Percentiles rank a stretch among this genome's conserved stretches.
phyloP scores from a whole-genome alignment of 75 land plant genomes.

The Pseudotsuga menziesii region DNA sequence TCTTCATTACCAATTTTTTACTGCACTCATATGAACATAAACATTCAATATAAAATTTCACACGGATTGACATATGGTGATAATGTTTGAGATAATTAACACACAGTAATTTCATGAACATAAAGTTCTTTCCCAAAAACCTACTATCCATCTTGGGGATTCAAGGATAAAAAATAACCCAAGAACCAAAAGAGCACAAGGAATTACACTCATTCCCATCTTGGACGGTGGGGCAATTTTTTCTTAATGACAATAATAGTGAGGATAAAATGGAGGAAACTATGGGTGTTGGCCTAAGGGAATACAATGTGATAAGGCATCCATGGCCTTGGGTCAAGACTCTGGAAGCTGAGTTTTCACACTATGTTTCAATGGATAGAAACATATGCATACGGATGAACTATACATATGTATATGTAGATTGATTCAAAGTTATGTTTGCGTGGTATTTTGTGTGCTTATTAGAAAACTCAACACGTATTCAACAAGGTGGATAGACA shows the following conservation, averaged over 20 bases:
- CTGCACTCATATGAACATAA: conserved; percentile 19
- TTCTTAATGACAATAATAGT: conserved; percentile 87
- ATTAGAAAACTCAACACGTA: too few species aligned
- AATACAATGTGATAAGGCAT: conserved; percentile 24
- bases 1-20: conserved; percentile 81
- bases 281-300: conserved; percentile 11
- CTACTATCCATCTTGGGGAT: conserved; percentile 95
- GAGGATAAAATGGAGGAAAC: conserved; percentile 35
- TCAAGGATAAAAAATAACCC: conserved; percentile 83
- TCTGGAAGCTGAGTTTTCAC: conserved; percentile 91
- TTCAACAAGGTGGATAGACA: too few species aligned
- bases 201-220: conserved; percentile 63
- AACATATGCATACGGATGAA: conserved; percentile 66
- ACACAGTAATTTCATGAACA: too few species aligned
- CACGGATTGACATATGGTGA: too few species aligned
- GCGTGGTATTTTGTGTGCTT: too few species aligned
- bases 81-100: too few species aligned
- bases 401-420: conserved; percentile 67
- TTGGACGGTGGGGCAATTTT: conserved; percentile 71
- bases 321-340: conserved; percentile 86
- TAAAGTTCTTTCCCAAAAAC: neutral
- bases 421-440: too few species aligned
- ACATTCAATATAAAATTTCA: too few species aligned
- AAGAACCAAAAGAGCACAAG: conserved; percentile 64
- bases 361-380: conserved; percentile 36